These are phyloP conservation scores for Crithidia mellificae DNA, from an alignment of 208 protist genomes.

Conservation along the genomic window DNA sequence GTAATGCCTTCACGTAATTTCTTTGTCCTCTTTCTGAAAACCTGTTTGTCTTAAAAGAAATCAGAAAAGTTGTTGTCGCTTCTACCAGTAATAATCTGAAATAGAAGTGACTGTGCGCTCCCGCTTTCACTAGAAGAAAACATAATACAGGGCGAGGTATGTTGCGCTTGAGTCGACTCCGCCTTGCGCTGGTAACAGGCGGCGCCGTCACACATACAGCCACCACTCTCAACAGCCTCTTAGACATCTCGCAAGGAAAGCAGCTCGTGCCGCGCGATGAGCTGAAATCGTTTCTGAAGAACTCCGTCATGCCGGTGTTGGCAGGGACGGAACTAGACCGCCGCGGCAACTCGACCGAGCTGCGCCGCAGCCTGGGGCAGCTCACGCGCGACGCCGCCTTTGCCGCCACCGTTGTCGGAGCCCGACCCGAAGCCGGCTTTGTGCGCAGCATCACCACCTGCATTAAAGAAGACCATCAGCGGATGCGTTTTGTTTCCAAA, in stretches of 20 bases:
- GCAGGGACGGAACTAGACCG: constrained; percentile 62
- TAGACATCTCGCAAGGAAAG: constrained; percentile 45
- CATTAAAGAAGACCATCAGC: constrained; percentile 67
- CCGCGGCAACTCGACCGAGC: constrained; percentile 45
- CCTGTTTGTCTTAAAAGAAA: no score
- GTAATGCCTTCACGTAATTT: no score
- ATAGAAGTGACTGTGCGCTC: background rate
- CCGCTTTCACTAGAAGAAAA: no score
- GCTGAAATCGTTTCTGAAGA: constrained; percentile 63
- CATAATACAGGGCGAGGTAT: constrained; percentile 17
- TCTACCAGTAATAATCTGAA: no score
- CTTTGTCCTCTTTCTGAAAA: no score
- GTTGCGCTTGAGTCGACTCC: constrained; percentile 18
- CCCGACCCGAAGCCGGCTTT: constrained; percentile 51
- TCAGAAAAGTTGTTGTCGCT: no score
- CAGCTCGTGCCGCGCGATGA: constrained; percentile 35
- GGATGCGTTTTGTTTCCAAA: constrained; percentile 70
- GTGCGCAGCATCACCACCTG: constrained; percentile 56
- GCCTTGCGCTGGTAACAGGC: constrained; percentile 25
- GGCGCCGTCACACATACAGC: constrained; percentile 34
- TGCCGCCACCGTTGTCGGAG: constrained; percentile 60
- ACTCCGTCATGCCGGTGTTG: constrained; percentile 70
- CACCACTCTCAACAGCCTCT: constrained; percentile 54
- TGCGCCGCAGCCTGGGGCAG: constrained; percentile 58
- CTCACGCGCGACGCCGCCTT: constrained; percentile 79